Evolutionary conservation across 1,139 yeast species (phyloP).

Genomic region (Yamadazyma aaseri): DNA sequence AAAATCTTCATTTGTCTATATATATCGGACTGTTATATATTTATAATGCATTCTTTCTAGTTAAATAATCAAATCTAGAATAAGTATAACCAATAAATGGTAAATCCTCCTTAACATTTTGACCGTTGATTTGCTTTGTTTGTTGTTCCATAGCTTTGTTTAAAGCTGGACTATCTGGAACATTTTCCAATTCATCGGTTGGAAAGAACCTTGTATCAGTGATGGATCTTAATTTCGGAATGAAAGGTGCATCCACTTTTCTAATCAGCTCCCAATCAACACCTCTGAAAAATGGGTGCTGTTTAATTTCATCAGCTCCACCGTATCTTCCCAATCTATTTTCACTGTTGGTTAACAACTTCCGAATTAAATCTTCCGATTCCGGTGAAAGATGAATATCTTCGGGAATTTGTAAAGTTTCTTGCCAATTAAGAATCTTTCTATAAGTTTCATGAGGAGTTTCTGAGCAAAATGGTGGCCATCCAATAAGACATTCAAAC

Average conservation of each 20-base stretch:
- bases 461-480: conserved; percentile 99
- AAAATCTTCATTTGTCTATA: no score
- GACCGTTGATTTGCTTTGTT: conserved; percentile 40
- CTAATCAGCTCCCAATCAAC: conserved; percentile 96
- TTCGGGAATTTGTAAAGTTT: conserved; percentile 89
- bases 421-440: conserved; percentile 94
- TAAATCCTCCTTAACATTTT: conserved; percentile 73
- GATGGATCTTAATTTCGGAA: conserved; percentile 59
- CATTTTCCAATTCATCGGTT: conserved; percentile 92
- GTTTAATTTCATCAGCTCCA: conserved; percentile 91
- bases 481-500: conserved; percentile 97
- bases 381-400: conserved; percentile 93
- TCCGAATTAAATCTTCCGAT: conserved; percentile 86
- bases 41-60: conserved; percentile 81
- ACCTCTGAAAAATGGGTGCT: conserved; percentile 91
- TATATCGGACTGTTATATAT: no score
- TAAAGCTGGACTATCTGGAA: conserved; percentile 90
- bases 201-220: conserved; percentile 99
- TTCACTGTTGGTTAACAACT: conserved; percentile 80
- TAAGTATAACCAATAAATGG: conserved; percentile 98
- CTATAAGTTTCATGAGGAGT: conserved; percentile 98
- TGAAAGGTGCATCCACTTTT: conserved; percentile 92
- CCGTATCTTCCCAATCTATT: conserved; percentile 87
- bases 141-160: conserved; percentile 66
- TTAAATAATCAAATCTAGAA: conserved; percentile 87